These are phyloP conservation scores for Aechmea fasciata DNA, from an alignment of 176 grass and related monocot genomes.

Conservation along the genomic window DNA sequence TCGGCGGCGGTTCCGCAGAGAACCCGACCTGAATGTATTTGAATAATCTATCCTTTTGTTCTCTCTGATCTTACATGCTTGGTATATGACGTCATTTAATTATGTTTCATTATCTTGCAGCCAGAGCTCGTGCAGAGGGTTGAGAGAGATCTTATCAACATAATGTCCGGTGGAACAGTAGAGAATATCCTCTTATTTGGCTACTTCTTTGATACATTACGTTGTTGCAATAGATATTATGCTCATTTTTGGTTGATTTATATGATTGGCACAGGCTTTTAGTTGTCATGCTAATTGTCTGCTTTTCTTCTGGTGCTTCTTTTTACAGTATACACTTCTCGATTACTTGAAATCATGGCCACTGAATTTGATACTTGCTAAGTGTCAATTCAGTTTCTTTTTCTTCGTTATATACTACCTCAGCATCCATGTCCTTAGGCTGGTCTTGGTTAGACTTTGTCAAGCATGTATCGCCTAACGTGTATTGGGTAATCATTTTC, in stretches of 20 bases:
- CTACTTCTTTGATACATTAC: not conserved
- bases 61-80: not conserved
- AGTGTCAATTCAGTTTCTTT: too few relatives aligned
- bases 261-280: not conserved
- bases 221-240: conserved; percentile 9
- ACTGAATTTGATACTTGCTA: not conserved
- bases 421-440: not conserved
- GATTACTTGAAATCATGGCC: not conserved
- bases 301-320: too few relatives aligned
- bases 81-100: not conserved
- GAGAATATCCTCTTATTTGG: conserved; percentile 55
- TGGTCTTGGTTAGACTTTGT: not conserved
- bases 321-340: too few relatives aligned
- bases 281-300: too few relatives aligned
- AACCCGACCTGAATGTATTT: conserved; percentile 76
- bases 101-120: conserved; percentile 31
- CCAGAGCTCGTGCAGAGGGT: conserved; percentile 66
- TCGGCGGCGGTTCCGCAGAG: conserved; percentile 67
- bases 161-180: conserved; percentile 55
- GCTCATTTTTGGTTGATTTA: not conserved
- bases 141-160: conserved; percentile 57
- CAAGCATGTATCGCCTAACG: not conserved
- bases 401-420: too few relatives aligned
- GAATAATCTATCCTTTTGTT: conserved; percentile 12
- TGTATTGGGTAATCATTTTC: too few relatives aligned